These are phyloP conservation scores for Apiotrichum brassicae DNA, from an alignment of 1,284 basidiomycete genomes.

Conservation along the genomic window DNA sequence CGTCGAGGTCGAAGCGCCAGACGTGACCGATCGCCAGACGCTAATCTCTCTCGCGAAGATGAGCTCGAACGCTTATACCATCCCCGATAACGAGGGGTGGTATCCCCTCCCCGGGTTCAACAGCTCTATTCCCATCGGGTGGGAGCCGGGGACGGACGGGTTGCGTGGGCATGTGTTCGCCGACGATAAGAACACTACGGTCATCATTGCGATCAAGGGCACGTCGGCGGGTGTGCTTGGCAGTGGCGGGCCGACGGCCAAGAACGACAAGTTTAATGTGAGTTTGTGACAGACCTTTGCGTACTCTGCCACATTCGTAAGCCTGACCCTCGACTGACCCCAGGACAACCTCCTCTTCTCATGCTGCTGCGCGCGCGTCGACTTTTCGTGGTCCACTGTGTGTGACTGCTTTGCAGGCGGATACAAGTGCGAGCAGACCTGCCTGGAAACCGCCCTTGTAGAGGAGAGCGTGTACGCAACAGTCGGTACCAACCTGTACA, in stretches of 20 bases:
- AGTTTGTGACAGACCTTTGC: slow-evolving; percentile 17
- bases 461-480: slow-evolving; percentile 74
- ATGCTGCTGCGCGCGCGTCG: slow-evolving; percentile 91
- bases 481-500: slow-evolving; percentile 77
- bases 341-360: slow-evolving; percentile 92
- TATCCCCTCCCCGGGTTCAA: slow-evolving; percentile 69
- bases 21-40: slow-evolving; percentile 69
- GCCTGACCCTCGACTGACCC: background rate
- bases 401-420: slow-evolving; percentile 83
- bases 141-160: slow-evolving; percentile 80
- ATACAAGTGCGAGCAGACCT: slow-evolving; percentile 75
- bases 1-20: slow-evolving; percentile 49
- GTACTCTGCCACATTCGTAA: too few species aligned
- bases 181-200: slow-evolving; percentile 71
- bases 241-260: slow-evolving; percentile 73
- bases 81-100: slow-evolving; percentile 61
- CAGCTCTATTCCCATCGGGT: slow-evolving; percentile 73
- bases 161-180: slow-evolving; percentile 89
- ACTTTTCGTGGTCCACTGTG: slow-evolving; percentile 91
- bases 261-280: slow-evolving; percentile 83
- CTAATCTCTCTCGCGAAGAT: slow-evolving; percentile 84
- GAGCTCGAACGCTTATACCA: slow-evolving; percentile 82
- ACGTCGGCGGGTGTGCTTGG: slow-evolving; percentile 76
- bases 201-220: slow-evolving; percentile 89
- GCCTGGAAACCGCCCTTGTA: slow-evolving; percentile 70